phyloP scores from a whole-genome alignment of 2,329 filamentous ascomycete species.

The Claviceps pazoutovae region DNA sequence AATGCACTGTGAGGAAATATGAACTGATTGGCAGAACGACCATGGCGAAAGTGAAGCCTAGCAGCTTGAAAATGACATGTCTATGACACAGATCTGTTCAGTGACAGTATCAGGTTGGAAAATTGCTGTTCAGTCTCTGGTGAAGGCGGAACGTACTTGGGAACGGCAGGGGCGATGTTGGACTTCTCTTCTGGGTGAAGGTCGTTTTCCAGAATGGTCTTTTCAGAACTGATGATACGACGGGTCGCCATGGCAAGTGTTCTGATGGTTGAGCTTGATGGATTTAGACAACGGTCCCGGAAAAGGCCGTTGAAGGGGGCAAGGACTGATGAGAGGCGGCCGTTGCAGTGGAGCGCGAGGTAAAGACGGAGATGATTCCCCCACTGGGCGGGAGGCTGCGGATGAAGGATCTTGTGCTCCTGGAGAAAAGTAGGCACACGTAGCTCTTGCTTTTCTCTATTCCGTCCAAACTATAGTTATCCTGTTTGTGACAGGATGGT shows the following conservation, averaged over 20 bases:
- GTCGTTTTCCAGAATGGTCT: conserved; percentile 50
- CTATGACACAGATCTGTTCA: conserved; percentile 24
- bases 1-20: conserved; percentile 71
- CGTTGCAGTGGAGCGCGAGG: neutral
- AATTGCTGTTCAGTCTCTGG: neutral
- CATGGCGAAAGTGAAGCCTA: conserved; percentile 88
- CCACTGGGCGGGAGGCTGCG: neutral
- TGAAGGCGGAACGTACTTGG: conserved; percentile 37
- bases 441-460: neutral
- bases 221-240: conserved; percentile 51
- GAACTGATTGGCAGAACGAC: conserved; percentile 72
- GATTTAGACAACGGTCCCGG: neutral
- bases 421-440: neutral
- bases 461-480: neutral
- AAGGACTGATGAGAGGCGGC: neutral
- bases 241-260: conserved; percentile 50
- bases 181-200: conserved; percentile 43
- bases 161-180: conserved; percentile 70
- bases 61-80: conserved; percentile 76
- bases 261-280: neutral
- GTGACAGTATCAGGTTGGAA: neutral
- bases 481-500: neutral
- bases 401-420: neutral
- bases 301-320: neutral
- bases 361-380: neutral